Evolutionary conservation across 1,284 basidiomycete species (phyloP), one percentile per base, ranked within the genome.

Genomic region (Marasmius fiardii): DNA sequence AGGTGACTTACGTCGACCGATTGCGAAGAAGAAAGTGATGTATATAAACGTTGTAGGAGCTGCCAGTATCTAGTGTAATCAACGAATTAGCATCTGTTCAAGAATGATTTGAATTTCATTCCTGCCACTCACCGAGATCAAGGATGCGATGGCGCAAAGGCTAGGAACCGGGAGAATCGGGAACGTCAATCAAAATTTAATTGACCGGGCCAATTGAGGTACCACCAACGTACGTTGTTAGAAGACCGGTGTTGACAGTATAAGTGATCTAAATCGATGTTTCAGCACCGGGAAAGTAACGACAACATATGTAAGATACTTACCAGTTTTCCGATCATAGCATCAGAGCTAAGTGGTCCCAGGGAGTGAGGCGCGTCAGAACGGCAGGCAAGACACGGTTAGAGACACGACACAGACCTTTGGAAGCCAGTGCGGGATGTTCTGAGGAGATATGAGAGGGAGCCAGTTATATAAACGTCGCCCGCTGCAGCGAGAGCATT

Each of bases 21-120:
- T 71, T 56, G 71, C 71, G 60, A 78, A 80, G 64, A 77, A 82
- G 65, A 81, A 82, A 7, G 66, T 58, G 16, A 76, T 73, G 61
- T 81, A 82, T 55, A 80, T 67, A 60, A 79, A 71, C 0, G 77
- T 70, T 24, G 62, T 53, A 1, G 76, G 74, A 43, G 73, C 68
- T 0, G 65, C 63, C 10, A 71, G 55, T 57, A 78, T 71, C 79
- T 76, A 24, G 18, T 18, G 24, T 20, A n/a, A 20, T 33, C 31
- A 20, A 41, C 41, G 18, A 35, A 21, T 14, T 18, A 33, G n/a
- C 20, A 43, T 45, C 20, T 26, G 24, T 6, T 23, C 7, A 23
- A 34, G 16, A 34, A 16, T n/a, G 33, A 35, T 28, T 49, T 10
- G 12, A 23, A 21, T 37, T 47, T 7, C 26, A n/a, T n/a, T n/a